phyloP scores from a whole-genome alignment of 108 stramenopile genomes.

The Fistulifera pelliculosa region DNA sequence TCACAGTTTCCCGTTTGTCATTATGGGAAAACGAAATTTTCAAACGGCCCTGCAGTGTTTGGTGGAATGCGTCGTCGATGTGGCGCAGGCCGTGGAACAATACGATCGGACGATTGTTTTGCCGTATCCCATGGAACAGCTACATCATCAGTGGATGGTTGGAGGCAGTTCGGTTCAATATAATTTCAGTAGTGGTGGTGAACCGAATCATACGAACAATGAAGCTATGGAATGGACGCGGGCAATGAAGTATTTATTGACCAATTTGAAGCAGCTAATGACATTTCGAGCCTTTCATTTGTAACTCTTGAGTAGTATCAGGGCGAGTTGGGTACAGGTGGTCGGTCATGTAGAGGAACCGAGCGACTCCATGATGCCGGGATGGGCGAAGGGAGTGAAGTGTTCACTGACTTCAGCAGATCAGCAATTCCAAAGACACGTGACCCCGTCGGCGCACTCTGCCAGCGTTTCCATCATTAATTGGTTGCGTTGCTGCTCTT shows the following conservation, averaged over 20 bases:
- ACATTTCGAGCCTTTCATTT: constrained; percentile 40
- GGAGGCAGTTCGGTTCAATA: constrained; percentile 49
- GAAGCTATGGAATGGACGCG: constrained; percentile 65
- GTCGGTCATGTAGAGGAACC: no score
- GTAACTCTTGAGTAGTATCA: constrained; percentile 4
- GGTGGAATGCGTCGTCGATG: constrained; percentile 53
- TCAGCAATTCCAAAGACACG: neutral
- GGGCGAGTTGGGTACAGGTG: no score
- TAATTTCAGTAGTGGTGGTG: constrained; percentile 12
- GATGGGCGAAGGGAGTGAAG: neutral
- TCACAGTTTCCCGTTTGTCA: constrained; percentile 15
- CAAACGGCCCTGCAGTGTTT: constrained; percentile 58
- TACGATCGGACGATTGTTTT: constrained; percentile 59
- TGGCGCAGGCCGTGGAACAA: constrained; percentile 33
- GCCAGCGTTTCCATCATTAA: no score
- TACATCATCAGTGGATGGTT: constrained; percentile 13
- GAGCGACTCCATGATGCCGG: no score
- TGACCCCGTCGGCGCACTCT: neutral
- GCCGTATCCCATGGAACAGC: constrained; percentile 46
- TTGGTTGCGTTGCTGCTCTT: neutral
- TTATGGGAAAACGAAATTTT: constrained; percentile 69
- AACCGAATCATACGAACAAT: neutral
- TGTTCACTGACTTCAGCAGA: neutral
- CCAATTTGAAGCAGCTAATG: constrained; percentile 65
- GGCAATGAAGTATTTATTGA: constrained; percentile 71